Conservation (phyloP, 2,329 filamentous ascomycete species). For the Pyrenochaeta sp. region DNA sequence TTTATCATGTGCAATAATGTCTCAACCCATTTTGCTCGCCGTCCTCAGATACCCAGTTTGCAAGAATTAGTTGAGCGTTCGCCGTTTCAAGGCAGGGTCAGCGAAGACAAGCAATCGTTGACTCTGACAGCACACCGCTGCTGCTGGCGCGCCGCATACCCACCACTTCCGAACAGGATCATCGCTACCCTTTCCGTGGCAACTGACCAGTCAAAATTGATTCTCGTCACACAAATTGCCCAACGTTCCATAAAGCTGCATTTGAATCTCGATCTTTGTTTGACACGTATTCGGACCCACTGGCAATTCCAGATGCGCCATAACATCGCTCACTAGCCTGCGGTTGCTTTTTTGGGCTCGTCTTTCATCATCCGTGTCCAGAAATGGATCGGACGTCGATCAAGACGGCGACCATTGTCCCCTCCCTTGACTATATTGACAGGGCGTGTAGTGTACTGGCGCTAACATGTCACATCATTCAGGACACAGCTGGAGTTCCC, state of each 20-base stretch:
- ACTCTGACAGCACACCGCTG: slow-evolving; percentile 12
- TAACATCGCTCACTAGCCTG: slow-evolving; percentile 9
- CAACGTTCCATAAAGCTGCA: slow-evolving; percentile 2
- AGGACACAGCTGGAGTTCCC: neutral
- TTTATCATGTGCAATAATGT: neutral
- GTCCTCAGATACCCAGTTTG: slow-evolving; percentile 1
- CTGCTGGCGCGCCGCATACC: slow-evolving; percentile 2
- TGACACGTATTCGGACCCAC: slow-evolving; percentile 6
- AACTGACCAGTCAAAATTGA: neutral
- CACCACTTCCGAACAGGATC: neutral
- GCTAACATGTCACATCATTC: neutral
- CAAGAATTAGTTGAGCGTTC: slow-evolving; percentile 6
- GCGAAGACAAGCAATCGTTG: slow-evolving; percentile 1
- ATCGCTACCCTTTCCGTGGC: neutral
- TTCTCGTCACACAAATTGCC: neutral
- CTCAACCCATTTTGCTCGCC: neutral
- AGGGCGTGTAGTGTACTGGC: neutral
- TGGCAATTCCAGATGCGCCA: neutral
- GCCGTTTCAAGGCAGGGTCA: slow-evolving; percentile 7
- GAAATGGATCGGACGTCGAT: neutral
- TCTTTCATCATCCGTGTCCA: slow-evolving; percentile 7
- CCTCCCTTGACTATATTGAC: neutral
- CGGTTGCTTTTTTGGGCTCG: slow-evolving; percentile 8
- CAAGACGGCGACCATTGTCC: neutral
- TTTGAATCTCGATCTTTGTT: neutral